phyloP scores from a whole-genome alignment of 345 rosid genomes.

The Brassica juncea region DNA sequence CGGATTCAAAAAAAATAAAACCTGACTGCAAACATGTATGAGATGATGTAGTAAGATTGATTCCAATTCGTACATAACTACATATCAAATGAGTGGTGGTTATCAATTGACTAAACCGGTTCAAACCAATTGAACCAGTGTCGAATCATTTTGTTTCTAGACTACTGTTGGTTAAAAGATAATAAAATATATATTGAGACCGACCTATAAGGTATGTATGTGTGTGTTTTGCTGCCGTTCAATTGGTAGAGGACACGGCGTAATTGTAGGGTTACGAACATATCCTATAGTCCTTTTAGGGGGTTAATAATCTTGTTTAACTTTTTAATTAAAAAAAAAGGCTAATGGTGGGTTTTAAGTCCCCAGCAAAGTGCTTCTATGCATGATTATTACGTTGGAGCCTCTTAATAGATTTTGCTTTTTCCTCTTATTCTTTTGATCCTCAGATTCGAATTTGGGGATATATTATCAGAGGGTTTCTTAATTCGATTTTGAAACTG shows the following conservation, averaged over 20 bases:
- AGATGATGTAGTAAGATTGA: not conserved
- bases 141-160: no score
- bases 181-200: no score
- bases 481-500: not conserved
- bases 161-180: no score
- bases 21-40: conserved; percentile 11
- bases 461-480: conserved; percentile 5
- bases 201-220: not conserved
- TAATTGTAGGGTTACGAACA: not conserved
- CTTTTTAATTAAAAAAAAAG: not conserved
- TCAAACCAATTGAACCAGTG: not conserved
- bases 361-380: no score
- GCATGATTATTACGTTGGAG: no score
- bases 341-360: no score
- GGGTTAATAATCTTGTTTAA: no score
- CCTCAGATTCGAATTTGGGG: not conserved
- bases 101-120: not conserved
- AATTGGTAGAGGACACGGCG: conserved; percentile 33
- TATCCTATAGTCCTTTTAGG: no score
- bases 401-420: no score
- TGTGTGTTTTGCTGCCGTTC: conserved; percentile 18
- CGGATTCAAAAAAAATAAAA: conserved; percentile 2
- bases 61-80: not conserved
- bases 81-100: not conserved
- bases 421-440: no score